Evolutionary conservation across 805 yeast genomes (phyloP).

Genomic region (Candida krabiensis): DNA sequence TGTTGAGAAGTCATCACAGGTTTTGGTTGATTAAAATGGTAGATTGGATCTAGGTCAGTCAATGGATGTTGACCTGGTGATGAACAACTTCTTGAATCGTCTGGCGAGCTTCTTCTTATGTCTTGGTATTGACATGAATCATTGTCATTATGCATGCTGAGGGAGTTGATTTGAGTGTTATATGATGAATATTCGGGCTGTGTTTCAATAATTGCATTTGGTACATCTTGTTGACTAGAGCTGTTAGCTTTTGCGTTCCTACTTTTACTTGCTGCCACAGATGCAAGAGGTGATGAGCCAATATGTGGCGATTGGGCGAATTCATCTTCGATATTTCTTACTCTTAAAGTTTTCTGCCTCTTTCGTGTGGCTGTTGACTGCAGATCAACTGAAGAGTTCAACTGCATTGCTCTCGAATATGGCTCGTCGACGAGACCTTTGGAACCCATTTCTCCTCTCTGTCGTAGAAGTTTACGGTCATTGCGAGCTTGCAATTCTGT

Average conservation of each 20-base stretch:
- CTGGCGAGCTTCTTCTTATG: background rate
- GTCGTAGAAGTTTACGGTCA: conserved; percentile 26
- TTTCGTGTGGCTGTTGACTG: conserved; percentile 12
- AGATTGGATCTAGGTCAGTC: conserved; percentile 30
- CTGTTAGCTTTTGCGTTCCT: conserved; percentile 2
- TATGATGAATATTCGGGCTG: background rate
- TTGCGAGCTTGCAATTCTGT: conserved; percentile 23
- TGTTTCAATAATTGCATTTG: too few species aligned
- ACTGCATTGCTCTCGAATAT: conserved; percentile 16
- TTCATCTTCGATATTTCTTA: conserved; percentile 9
- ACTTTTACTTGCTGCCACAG: conserved; percentile 6
- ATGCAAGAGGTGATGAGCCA: conserved; percentile 16
- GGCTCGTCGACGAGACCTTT: conserved; percentile 36
- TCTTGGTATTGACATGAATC: background rate
- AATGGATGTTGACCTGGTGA: conserved; percentile 21
- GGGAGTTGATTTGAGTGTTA: background rate
- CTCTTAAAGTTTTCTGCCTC: conserved; percentile 9
- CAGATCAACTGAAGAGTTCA: conserved; percentile 4
- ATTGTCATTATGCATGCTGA: background rate
- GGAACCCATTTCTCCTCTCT: conserved; percentile 33
- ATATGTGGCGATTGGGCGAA: conserved; percentile 4
- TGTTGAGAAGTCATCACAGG: background rate
- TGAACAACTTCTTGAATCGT: conserved; percentile 4
- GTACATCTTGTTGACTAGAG: too few species aligned
- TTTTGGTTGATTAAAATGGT: conserved; percentile 7